Percentiles rank a stretch among this genome's conserved stretches.
Conservation (phyloP, 306 rosid species). For the Datisca glomerata region DNA sequence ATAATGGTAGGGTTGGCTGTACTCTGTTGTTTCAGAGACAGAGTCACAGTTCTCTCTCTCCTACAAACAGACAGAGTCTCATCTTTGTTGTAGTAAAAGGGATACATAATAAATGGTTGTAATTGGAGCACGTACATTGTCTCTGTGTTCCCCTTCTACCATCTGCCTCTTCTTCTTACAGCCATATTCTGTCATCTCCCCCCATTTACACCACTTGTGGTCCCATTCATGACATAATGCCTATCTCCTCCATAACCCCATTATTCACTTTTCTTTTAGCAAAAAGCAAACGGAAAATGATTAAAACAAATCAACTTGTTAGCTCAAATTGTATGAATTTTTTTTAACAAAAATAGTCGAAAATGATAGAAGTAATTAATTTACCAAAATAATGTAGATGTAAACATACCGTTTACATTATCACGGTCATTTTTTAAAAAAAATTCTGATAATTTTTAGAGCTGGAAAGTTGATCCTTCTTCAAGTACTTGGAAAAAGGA, state of each 20-base stretch:
- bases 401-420: too few relatives aligned
- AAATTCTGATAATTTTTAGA: too few relatives aligned
- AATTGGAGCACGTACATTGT: slow-evolving; percentile 54
- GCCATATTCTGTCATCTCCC: slow-evolving; percentile 36
- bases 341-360: too few relatives aligned
- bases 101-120: slow-evolving; percentile 48
- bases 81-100: slow-evolving; percentile 29
- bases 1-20: slow-evolving; percentile 18
- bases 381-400: too few relatives aligned
- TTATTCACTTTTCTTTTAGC: too few relatives aligned
- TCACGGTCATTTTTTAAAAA: slow-evolving; percentile 2
- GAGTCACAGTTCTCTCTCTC: slow-evolving; percentile 27
- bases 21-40: slow-evolving; percentile 20
- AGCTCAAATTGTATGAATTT: too few relatives aligned
- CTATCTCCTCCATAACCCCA: slow-evolving; percentile 19
- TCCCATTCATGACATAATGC: slow-evolving; percentile 47
- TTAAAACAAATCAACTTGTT: too few relatives aligned
- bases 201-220: slow-evolving; percentile 55
- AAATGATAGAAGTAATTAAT: too few relatives aligned
- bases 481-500: too few relatives aligned
- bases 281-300: too few relatives aligned
- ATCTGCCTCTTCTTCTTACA: slow-evolving; percentile 73
- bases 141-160: slow-evolving; percentile 59
- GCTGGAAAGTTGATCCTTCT: too few relatives aligned
- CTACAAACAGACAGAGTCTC: slow-evolving; percentile 32